Evolutionary conservation across 179 eudicot genomes (phyloP).

Genomic region (Actinidia arguta): DNA sequence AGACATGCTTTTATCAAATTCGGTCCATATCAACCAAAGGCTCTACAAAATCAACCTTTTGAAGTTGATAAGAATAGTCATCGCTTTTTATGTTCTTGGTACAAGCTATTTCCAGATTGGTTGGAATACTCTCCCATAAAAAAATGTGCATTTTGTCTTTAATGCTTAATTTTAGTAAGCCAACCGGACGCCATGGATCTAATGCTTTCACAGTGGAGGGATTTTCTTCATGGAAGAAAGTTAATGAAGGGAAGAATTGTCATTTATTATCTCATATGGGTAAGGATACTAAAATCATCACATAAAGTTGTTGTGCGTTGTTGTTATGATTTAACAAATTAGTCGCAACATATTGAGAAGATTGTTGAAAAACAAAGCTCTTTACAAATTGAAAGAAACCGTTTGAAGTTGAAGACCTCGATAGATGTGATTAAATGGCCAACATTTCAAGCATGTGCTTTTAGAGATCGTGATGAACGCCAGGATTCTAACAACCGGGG

Average conservation of each 20-base stretch:
- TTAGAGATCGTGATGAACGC: not conserved
- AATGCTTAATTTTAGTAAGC: not conserved
- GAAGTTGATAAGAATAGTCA: not conserved
- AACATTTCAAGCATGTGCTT: not conserved
- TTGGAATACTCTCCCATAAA: not conserved
- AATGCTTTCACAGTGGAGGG: not conserved
- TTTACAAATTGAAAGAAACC: not conserved
- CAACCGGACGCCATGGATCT: not conserved
- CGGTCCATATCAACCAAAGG: no score
- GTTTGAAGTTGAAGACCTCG: not conserved
- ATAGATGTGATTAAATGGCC: not conserved
- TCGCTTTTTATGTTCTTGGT: not conserved
- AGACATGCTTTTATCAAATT: no score
- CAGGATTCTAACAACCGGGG: not conserved
- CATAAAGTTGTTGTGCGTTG: not conserved
- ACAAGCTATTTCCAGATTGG: not conserved
- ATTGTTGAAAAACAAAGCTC: not conserved
- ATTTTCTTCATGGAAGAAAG: not conserved
- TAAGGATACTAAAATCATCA: not conserved
- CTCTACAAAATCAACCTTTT: no score
- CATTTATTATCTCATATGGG: not conserved
- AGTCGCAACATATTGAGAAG: not conserved
- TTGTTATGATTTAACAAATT: not conserved
- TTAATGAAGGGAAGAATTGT: not conserved
- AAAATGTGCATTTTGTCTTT: not conserved